Conservation (phyloP, 2,329 filamentous ascomycete species). For the Paradendryphiella salina region DNA sequence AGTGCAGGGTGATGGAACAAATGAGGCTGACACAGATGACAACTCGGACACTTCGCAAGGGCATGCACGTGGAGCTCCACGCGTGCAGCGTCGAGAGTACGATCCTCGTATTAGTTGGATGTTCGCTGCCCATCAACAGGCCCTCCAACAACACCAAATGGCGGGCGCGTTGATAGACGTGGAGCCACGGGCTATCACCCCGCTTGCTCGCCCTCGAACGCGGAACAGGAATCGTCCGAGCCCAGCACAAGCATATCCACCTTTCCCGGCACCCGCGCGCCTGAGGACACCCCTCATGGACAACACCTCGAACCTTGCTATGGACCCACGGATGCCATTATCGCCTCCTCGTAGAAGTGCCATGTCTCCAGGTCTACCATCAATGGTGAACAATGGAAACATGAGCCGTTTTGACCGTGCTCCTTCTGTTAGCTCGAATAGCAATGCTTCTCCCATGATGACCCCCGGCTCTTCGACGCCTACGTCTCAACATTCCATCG, state of each 20-base stretch:
- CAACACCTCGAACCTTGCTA: slow-evolving; percentile 30
- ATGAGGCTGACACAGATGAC: slow-evolving; percentile 45
- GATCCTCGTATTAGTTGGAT: slow-evolving; percentile 49
- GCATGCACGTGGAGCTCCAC: slow-evolving; percentile 25
- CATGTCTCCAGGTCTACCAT: slow-evolving; percentile 27
- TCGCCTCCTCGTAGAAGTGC: slow-evolving; percentile 39
- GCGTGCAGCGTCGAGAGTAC: slow-evolving; percentile 42
- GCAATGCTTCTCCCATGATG: slow-evolving; percentile 34
- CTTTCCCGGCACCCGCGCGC: slow-evolving; percentile 40
- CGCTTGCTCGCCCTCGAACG: slow-evolving; percentile 46
- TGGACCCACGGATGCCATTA: slow-evolving; percentile 29
- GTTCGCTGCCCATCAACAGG: slow-evolving; percentile 48
- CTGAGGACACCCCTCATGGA: slow-evolving; percentile 44
- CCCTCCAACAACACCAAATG: slow-evolving; percentile 42
- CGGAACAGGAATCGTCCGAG: slow-evolving; percentile 46
- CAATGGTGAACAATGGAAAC: slow-evolving; percentile 18
- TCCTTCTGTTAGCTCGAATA: slow-evolving; percentile 35
- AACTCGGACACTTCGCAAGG: slow-evolving; percentile 48
- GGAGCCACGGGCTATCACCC: slow-evolving; percentile 45
- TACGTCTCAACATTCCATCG: slow-evolving; percentile 32
- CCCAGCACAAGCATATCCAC: slow-evolving; percentile 43
- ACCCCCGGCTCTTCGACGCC: slow-evolving; percentile 38
- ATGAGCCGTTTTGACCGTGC: slow-evolving; percentile 29
- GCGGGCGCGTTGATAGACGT: slow-evolving; percentile 42
- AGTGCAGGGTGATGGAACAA: slow-evolving; percentile 26